Base-by-base conservation (phyloP, 192 early-diverging fungal species). In the Coemansia sp. region DNA sequence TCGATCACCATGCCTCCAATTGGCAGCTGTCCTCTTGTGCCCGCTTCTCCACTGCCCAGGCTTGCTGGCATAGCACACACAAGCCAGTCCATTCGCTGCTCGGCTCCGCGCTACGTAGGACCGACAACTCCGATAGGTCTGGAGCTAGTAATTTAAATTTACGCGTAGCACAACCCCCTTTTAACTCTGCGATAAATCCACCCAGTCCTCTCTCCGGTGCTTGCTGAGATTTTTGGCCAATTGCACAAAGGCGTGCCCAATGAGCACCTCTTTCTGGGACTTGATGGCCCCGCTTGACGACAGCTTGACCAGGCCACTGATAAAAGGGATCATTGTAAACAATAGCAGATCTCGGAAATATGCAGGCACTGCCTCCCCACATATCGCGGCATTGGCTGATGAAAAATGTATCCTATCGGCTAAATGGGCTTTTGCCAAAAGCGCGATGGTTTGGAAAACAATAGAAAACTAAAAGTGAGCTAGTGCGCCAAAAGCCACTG, bases 401-500 rank as follows among this genome's bases (percentile, higher is more conserved):
- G 23, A 23, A 26, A 51, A 9, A 26, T 51, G 9, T 11, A 28
- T 51, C 4, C 9, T 51, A 55, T 55, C 26, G 51, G 14, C 60
- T 46, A 33, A 62, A 34, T 34, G 23, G 3, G 26, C 14, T 33
- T 51, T 21, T 24, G 23, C 1, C 23, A 24, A 24, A 24, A 2
- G 48, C 48, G 18, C 24, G 3, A 16, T 24, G 33, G 7, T 3
- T 28, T 31, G 31, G 4, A 31, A 31, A 31, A 1, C 31, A 31
- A 40, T 24, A 3, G 21, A 45, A 61, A 21, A 37, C n/a, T 60
- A 67, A 14, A 23, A 45, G 38, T 36, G 26, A 35, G 42, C 43
- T 28, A 61, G 39, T 20, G 65, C 69, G 14, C 60, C 75, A 36
- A 63, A 62, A 3, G 63, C 67, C 26, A 58, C 60, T 26, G 64